Conservation (phyloP, 441 rosid species). For the Euphorbia neoarborescens region DNA sequence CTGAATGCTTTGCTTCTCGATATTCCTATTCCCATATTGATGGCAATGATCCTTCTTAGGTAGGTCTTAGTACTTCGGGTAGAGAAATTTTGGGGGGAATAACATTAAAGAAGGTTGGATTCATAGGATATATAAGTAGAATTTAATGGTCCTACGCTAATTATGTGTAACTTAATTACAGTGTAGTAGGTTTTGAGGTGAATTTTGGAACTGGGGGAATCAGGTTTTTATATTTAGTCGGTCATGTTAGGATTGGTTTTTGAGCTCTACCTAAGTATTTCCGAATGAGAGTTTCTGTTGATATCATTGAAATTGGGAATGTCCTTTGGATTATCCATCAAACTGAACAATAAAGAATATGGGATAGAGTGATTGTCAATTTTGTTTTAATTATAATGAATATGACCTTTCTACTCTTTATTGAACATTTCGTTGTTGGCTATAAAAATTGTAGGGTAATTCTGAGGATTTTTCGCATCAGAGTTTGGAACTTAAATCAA, state of each 20-base stretch:
- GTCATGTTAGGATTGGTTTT: not conserved
- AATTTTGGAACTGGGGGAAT: not conserved
- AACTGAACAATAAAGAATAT: not conserved
- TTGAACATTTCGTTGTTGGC: not conserved
- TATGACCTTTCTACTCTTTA: conserved; percentile 8
- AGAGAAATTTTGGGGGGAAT: not conserved
- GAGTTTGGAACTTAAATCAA: conserved; percentile 27
- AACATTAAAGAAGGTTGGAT: not conserved
- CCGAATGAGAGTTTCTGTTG: not conserved
- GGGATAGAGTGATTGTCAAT: not conserved
- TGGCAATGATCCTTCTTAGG: conserved; percentile 45
- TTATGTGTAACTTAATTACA: not conserved
- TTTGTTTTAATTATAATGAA: not conserved
- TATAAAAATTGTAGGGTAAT: conserved; percentile 42
- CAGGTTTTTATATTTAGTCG: not conserved
- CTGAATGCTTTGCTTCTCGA: conserved; percentile 83
- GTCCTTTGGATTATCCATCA: not conserved
- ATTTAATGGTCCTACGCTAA: not conserved
- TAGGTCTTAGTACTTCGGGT: conserved; percentile 13
- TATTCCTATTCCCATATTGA: no score
- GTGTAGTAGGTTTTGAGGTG: not conserved
- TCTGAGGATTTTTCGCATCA: conserved; percentile 25
- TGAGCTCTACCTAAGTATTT: not conserved
- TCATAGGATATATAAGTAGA: not conserved
- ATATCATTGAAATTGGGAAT: not conserved